Evolutionary conservation across 176 grass and related monocot species (phyloP).

Genomic region (Raddia guianensis): DNA sequence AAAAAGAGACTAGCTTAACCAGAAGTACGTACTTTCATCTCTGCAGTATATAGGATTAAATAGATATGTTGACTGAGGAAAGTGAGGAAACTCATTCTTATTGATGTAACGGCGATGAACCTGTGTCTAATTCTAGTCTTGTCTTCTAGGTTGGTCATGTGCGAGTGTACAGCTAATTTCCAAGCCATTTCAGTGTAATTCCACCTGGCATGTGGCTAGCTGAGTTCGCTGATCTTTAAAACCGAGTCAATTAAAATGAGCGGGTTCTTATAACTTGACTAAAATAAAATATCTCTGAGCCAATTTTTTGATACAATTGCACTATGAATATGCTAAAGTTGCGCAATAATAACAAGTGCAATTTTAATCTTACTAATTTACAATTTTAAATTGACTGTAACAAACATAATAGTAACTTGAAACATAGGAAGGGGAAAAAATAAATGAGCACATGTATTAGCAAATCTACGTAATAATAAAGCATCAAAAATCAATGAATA

Average conservation of each 20-base stretch:
- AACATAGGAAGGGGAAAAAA: no score
- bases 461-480: no score
- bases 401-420: no score
- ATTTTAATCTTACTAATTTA: no score
- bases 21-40: not conserved
- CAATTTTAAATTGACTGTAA: no score
- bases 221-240: not conserved
- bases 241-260: not conserved
- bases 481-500: no score
- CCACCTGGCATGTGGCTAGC: not conserved
- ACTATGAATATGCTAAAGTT: no score
- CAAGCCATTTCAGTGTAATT: conserved; percentile 19
- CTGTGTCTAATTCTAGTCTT: not conserved
- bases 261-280: no score
- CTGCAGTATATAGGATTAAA: not conserved
- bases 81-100: not conserved
- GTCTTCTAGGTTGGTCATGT: conserved; percentile 1
- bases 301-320: no score
- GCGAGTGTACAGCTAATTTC: not conserved
- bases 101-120: not conserved
- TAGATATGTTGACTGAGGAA: not conserved
- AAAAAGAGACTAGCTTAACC: not conserved
- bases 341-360: no score
- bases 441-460: no score
- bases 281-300: no score